phyloP scores from a whole-genome alignment of 768 basidiomycete genomes.

The Auricularia heimuer region DNA sequence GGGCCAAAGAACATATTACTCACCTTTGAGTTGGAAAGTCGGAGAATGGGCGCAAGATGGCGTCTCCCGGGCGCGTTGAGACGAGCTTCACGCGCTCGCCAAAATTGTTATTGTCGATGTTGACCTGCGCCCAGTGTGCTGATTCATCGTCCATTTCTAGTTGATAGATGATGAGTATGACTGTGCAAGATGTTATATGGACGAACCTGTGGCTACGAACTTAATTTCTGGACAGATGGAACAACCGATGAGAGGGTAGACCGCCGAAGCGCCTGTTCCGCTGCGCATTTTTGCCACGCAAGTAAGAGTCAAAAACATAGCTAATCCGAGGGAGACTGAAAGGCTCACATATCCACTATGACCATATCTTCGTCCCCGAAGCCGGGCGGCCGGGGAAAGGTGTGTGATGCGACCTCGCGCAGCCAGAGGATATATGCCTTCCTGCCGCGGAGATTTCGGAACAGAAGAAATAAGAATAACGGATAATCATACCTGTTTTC shows the following conservation, averaged over 20 bases:
- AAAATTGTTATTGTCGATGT: constrained; percentile 51
- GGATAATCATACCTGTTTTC: constrained; percentile 44
- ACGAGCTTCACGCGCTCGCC: constrained; percentile 40
- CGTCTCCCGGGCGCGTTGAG: constrained; percentile 17
- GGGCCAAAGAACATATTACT: too few relatives aligned
- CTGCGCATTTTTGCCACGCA: constrained; percentile 25
- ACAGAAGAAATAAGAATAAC: too few relatives aligned
- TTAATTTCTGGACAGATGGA: constrained; percentile 41
- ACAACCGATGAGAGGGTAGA: constrained; percentile 76
- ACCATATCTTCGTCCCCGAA: constrained; percentile 4
- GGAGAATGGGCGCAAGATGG: constrained; percentile 38
- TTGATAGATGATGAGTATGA: neutral
- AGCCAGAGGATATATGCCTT: constrained; percentile 85
- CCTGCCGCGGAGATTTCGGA: constrained; percentile 26
- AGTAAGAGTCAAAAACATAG: neutral
- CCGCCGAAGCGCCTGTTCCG: constrained; percentile 84
- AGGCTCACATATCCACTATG: constrained; percentile 56
- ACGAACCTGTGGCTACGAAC: constrained; percentile 60
- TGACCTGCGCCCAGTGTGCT: constrained; percentile 40
- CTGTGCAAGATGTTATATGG: neutral
- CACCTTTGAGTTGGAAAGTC: constrained; percentile 1
- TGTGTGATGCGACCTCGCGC: constrained; percentile 47
- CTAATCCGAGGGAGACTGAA: neutral
- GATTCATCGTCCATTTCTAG: constrained; percentile 68
- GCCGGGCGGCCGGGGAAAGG: constrained; percentile 16